Evolutionary conservation across 2,329 filamentous ascomycete genomes (phyloP).

Genomic region (Elsinoe ampelina): DNA sequence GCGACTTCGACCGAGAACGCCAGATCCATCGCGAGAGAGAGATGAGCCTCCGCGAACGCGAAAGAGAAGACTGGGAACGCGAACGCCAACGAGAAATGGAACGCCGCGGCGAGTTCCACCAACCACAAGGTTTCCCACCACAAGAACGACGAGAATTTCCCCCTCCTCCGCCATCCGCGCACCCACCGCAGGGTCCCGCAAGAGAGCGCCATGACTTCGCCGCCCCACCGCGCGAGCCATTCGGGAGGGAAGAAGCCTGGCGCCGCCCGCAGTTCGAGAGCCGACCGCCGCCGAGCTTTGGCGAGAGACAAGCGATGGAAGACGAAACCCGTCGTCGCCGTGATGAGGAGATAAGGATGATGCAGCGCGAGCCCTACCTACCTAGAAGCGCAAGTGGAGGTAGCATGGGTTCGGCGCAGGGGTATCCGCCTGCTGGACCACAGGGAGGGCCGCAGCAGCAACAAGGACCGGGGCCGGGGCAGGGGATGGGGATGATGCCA

Average conservation of each 20-base stretch:
- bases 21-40: slow-evolving; percentile 12
- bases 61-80: background rate
- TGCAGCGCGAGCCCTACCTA: slow-evolving; percentile 4
- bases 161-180: background rate
- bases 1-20: slow-evolving; percentile 2
- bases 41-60: slow-evolving; percentile 1
- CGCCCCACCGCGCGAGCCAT: background rate
- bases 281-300: background rate
- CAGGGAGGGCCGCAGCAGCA: background rate
- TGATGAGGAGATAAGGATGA: slow-evolving; percentile 7
- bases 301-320: slow-evolving; percentile 3
- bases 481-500: background rate
- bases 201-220: background rate
- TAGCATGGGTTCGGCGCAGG: background rate
- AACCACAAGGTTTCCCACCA: background rate
- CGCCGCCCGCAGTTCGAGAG: background rate
- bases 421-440: background rate
- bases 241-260: background rate
- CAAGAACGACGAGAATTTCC: background rate
- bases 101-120: background rate
- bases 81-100: background rate
- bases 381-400: background rate
- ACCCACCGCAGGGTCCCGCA: background rate
- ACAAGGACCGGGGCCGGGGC: background rate
- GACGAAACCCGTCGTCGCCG: background rate